Evolutionary conservation across 75 land plant species (phyloP).

Genomic region (Adiantum capillusveneris): DNA sequence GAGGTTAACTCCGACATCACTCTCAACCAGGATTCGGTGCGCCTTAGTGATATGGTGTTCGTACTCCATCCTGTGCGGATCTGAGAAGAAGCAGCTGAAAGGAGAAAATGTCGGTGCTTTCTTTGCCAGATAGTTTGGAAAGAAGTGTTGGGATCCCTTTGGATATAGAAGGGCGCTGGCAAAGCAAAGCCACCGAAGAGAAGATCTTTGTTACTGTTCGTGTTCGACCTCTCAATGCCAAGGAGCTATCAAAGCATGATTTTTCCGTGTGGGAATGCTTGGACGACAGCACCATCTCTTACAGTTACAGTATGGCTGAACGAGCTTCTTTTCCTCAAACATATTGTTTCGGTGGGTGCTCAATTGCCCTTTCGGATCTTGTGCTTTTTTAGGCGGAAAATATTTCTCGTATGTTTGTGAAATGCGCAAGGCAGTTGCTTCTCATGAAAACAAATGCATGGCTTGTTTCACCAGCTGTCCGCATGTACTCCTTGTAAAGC

Average conservation of each 20-base stretch:
- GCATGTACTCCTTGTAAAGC: background rate
- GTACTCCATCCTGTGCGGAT: no score
- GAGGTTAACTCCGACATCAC: no score
- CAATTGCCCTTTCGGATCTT: no score
- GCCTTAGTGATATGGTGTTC: no score
- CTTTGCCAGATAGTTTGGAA: no score
- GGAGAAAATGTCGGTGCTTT: no score
- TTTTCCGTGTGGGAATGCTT: constrained; percentile 63
- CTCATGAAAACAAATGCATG: background rate
- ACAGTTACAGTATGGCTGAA: constrained; percentile 1
- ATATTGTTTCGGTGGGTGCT: background rate
- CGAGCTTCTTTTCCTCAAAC: background rate
- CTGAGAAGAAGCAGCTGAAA: no score
- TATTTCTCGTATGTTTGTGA: background rate
- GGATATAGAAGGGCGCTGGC: no score
- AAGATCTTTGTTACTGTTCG: constrained; percentile 72
- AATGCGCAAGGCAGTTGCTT: background rate
- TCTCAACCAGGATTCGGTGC: no score
- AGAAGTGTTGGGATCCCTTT: no score
- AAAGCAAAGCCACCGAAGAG: constrained; percentile 43
- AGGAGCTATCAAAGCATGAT: constrained; percentile 41
- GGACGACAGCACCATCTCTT: constrained; percentile 44
- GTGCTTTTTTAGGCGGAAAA: no score
- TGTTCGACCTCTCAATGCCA: constrained; percentile 54
- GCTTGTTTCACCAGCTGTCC: background rate